Evolutionary conservation across 495 filamentous ascomycete genomes (phyloP).

Genomic region (Coniosporium apollinis): DNA sequence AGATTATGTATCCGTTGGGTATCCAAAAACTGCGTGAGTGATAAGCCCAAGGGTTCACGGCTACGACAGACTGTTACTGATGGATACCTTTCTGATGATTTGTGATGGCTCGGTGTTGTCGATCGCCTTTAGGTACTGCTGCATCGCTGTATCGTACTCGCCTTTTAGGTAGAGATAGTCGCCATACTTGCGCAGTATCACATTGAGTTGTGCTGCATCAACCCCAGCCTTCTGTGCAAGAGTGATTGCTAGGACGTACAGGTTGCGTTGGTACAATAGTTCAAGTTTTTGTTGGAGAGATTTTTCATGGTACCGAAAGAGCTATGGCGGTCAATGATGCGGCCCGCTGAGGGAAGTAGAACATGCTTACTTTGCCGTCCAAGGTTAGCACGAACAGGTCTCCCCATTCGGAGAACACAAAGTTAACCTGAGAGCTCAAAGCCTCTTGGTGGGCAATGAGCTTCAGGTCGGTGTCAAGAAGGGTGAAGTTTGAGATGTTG

Average conservation of each 20-base stretch:
- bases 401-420: constrained; percentile 75
- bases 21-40: constrained; percentile 67
- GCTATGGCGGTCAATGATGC: constrained; percentile 25
- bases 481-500: constrained; percentile 66
- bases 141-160: constrained; percentile 94
- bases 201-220: constrained; percentile 63
- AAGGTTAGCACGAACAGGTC: constrained; percentile 74
- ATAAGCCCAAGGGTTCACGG: too few relatives aligned
- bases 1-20: constrained; percentile 93
- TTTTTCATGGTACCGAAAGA: constrained; percentile 86
- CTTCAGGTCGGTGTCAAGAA: constrained; percentile 79
- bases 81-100: constrained; percentile 76
- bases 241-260: constrained; percentile 83
- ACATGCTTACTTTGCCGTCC: constrained; percentile 61
- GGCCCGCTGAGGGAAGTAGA: neutral
- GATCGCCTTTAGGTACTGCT: constrained; percentile 91
- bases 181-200: constrained; percentile 85
- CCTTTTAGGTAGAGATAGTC: constrained; percentile 91
- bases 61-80: too few relatives aligned
- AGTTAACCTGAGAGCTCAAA: constrained; percentile 58
- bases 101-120: constrained; percentile 90
- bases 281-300: constrained; percentile 79
- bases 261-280: constrained; percentile 82
- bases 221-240: constrained; percentile 76
- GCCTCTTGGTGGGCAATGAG: constrained; percentile 83